These are phyloP conservation scores for Skeletonema tropicum DNA, from an alignment of 108 stramenopile species.

Conservation along the genomic window DNA sequence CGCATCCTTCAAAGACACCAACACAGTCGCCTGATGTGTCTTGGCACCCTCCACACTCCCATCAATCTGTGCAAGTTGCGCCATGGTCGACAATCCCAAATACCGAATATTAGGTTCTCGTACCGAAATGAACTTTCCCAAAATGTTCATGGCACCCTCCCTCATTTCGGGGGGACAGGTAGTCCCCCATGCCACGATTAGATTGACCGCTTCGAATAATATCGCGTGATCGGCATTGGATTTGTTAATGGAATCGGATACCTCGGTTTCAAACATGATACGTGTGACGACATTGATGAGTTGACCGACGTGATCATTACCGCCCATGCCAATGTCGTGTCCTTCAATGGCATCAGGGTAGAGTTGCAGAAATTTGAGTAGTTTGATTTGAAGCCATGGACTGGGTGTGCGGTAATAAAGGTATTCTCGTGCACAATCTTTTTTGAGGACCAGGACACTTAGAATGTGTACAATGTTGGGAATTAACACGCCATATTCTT, in stretches of 20 bases:
- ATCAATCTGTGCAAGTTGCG: constrained; percentile 90
- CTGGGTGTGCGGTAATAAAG: constrained; percentile 95
- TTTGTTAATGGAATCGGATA: constrained; percentile 96
- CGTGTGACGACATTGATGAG: constrained; percentile 85
- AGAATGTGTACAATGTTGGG: constrained; percentile 93
- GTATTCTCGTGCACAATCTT: constrained; percentile 87
- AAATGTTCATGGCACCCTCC: constrained; percentile 89
- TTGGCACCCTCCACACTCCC: constrained; percentile 84
- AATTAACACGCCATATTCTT: constrained; percentile 85
- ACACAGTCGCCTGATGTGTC: constrained; percentile 90
- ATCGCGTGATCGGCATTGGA: constrained; percentile 97
- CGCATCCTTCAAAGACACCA: constrained; percentile 95
- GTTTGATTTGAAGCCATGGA: constrained; percentile 96
- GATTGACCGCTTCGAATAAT: constrained; percentile 95
- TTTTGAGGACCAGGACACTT: constrained; percentile 87
- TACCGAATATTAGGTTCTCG: constrained; percentile 97
- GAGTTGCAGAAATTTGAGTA: constrained; percentile 93
- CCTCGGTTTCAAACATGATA: constrained; percentile 90
- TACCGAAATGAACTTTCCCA: constrained; percentile 95
- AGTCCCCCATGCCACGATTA: constrained; percentile 91
- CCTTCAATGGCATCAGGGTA: constrained; percentile 77
- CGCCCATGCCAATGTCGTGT: constrained; percentile 54
- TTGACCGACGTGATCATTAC: constrained; percentile 74
- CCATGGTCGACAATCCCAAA: constrained; percentile 95
- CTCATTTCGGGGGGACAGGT: constrained; percentile 70